Percentiles rank a stretch among this genome's conserved stretches.
These are phyloP conservation scores for Kuraishia cidri DNA, from an alignment of 805 yeast genomes.

Conservation along the genomic window DNA sequence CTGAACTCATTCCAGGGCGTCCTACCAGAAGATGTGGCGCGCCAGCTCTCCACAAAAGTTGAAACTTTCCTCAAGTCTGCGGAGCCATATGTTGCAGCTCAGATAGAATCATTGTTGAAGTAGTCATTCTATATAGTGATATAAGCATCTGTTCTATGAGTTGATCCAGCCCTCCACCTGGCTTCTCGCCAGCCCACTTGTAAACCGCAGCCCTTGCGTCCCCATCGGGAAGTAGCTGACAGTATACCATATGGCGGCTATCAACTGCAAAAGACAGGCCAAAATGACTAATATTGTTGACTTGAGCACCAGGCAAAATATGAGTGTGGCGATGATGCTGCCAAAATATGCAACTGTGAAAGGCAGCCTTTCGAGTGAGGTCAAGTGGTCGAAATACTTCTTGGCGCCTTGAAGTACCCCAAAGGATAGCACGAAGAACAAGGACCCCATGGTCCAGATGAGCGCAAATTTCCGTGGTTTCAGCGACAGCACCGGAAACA, in stretches of 20 bases:
- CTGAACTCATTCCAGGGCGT: not conserved
- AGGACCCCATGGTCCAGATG: slow-evolving; percentile 80
- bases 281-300: slow-evolving; percentile 63
- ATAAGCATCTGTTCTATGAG: too few relatives aligned
- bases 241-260: slow-evolving; percentile 77
- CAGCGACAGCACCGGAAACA: slow-evolving; percentile 76
- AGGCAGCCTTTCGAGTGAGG: slow-evolving; percentile 61
- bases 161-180: slow-evolving; percentile 19
- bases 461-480: slow-evolving; percentile 82
- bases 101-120: too few relatives aligned
- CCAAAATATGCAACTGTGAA: slow-evolving; percentile 69
- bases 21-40: not conserved
- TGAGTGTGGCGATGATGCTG: slow-evolving; percentile 62
- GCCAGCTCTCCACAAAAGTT: not conserved
- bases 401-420: slow-evolving; percentile 83
- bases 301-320: slow-evolving; percentile 55
- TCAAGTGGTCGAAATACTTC: slow-evolving; percentile 58
- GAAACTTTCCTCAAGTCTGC: not conserved
- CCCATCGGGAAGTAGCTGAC: slow-evolving; percentile 92
- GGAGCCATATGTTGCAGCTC: too few relatives aligned
- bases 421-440: slow-evolving; percentile 73
- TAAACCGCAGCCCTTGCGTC: slow-evolving; percentile 54
- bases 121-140: too few relatives aligned
- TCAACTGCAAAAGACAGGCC: slow-evolving; percentile 59
- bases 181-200: slow-evolving; percentile 36